phyloP scores from a whole-genome alignment of 495 filamentous ascomycete species.

The Bryoglossum gracile region DNA sequence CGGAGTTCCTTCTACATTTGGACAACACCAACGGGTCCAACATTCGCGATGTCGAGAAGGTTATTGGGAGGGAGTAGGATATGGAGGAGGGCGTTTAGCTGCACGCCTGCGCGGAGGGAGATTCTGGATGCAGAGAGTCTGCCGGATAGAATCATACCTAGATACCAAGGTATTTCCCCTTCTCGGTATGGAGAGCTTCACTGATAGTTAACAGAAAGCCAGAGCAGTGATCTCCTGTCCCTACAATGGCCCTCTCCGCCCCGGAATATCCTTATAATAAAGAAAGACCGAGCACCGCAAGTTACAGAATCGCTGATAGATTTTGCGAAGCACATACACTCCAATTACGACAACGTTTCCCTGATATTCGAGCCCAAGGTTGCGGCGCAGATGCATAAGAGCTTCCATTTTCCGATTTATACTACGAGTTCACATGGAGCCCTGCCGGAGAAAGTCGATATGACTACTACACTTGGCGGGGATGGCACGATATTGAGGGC shows the following conservation, averaged over 20 bases:
- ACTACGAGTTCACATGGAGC: slow-evolving; percentile 35
- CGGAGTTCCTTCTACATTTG: slow-evolving; percentile 5
- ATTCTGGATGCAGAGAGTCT: slow-evolving; percentile 20
- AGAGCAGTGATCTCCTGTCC: slow-evolving; percentile 51
- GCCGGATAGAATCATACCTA: slow-evolving; percentile 23
- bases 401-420: slow-evolving; percentile 73
- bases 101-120: slow-evolving; percentile 13
- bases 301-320: slow-evolving; percentile 68
- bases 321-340: slow-evolving; percentile 74
- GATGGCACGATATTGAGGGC: slow-evolving; percentile 94
- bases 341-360: slow-evolving; percentile 70
- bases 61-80: neutral
- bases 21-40: neutral
- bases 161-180: slow-evolving; percentile 19
- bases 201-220: slow-evolving; percentile 18
- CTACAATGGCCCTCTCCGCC: slow-evolving; percentile 86
- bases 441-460: slow-evolving; percentile 63
- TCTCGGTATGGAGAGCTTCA: neutral
- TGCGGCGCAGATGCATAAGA: slow-evolving; percentile 65
- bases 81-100: slow-evolving; percentile 18
- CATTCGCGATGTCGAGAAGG: slow-evolving; percentile 13
- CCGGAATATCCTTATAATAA: slow-evolving; percentile 82
- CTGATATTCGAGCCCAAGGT: slow-evolving; percentile 76
- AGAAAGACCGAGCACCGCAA: slow-evolving; percentile 67
- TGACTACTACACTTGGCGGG: slow-evolving; percentile 83